Evolutionary conservation across 1,139 yeast species (phyloP).

Genomic region (Magnusiomyces magnusii): DNA sequence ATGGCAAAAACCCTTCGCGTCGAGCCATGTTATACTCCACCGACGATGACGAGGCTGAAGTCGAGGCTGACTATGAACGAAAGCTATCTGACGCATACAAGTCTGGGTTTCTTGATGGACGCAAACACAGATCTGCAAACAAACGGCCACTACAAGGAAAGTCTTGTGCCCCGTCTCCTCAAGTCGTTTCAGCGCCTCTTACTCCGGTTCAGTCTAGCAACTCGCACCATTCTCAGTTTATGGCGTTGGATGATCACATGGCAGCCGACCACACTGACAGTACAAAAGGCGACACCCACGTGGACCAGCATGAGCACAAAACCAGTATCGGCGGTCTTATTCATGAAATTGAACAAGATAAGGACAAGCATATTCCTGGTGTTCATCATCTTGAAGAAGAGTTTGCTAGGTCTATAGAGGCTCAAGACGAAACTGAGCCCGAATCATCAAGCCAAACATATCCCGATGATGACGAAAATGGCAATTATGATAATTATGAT

Average conservation of each 20-base stretch:
- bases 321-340: neutral
- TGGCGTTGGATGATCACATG: neutral
- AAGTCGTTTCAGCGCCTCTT: neutral
- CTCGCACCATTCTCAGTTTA: neutral
- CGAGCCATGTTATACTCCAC: neutral
- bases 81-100: slow-evolving; percentile 1
- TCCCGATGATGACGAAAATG: neutral
- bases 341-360: neutral
- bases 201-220: neutral
- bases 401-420: neutral
- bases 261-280: neutral
- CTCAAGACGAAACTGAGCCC: neutral
- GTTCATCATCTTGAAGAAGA: neutral
- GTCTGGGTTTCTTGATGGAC: neutral
- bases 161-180: neutral
- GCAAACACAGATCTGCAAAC: neutral
- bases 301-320: neutral
- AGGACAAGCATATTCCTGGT: neutral
- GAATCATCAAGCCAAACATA: neutral
- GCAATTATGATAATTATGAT: neutral
- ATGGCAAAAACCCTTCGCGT: neutral
- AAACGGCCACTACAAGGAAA: neutral
- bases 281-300: neutral
- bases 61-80: slow-evolving; percentile 6
- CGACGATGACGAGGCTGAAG: slow-evolving; percentile 6